phyloP scores from a whole-genome alignment of 2,329 filamentous ascomycete genomes.

The Colletotrichum kahawae region DNA sequence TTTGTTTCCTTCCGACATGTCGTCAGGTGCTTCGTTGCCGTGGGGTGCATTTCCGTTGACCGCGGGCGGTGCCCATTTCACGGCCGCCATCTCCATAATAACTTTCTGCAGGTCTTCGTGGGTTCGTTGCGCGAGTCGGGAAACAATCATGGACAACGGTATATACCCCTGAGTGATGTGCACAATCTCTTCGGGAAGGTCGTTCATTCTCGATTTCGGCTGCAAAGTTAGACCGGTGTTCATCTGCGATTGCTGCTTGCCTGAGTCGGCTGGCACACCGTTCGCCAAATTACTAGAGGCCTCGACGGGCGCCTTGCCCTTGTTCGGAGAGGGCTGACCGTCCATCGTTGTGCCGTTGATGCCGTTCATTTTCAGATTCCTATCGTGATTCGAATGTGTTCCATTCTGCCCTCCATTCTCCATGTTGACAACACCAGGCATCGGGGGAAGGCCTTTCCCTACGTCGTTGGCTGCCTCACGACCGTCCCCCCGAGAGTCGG shows the following conservation, averaged over 20 bases:
- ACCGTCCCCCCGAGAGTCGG: slow-evolving; percentile 9
- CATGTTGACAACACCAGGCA: slow-evolving; percentile 61
- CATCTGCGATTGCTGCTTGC: slow-evolving; percentile 20
- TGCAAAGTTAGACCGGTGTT: slow-evolving; percentile 12
- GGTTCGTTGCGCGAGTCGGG: slow-evolving; percentile 80
- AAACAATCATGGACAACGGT: slow-evolving; percentile 75
- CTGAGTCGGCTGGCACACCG: slow-evolving; percentile 27
- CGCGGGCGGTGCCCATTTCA: slow-evolving; percentile 59
- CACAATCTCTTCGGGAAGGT: slow-evolving; percentile 64
- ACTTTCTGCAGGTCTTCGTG: slow-evolving; percentile 78
- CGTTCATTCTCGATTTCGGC: slow-evolving; percentile 49
- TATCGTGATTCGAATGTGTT: slow-evolving; percentile 60
- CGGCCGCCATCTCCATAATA: slow-evolving; percentile 72
- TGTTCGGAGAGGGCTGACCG: slow-evolving; percentile 32
- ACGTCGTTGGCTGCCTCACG: slow-evolving; percentile 19
- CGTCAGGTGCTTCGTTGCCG: slow-evolving; percentile 47
- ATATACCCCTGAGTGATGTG: slow-evolving; percentile 81
- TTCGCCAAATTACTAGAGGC: slow-evolving; percentile 29
- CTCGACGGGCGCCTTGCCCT: slow-evolving; percentile 31
- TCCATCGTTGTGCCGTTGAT: slow-evolving; percentile 41
- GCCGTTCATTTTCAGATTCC: slow-evolving; percentile 50
- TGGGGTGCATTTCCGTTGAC: slow-evolving; percentile 57
- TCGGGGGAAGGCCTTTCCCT: slow-evolving; percentile 32
- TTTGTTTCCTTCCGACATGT: slow-evolving; percentile 68
- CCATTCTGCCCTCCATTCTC: slow-evolving; percentile 59